A percentile compares a stretch with the other conserved stretches of the same genome.
These are phyloP conservation scores for Tuber microsphaerosporum DNA, from an alignment of 495 filamentous ascomycete species.

Conservation along the genomic window DNA sequence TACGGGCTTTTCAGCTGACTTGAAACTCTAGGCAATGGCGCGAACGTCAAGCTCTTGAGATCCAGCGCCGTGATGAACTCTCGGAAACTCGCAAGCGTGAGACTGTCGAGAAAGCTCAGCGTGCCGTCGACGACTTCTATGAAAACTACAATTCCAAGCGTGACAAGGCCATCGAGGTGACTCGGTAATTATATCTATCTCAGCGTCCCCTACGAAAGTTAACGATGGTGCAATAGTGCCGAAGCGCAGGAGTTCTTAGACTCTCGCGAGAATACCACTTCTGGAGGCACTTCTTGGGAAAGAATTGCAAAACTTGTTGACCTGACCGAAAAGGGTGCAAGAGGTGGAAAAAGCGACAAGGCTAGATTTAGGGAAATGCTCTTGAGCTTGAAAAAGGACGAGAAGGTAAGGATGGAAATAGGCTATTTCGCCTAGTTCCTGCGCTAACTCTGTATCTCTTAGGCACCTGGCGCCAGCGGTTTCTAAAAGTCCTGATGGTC, in stretches of 20 bases:
- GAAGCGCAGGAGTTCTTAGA: slow-evolving; percentile 94
- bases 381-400: slow-evolving; percentile 80
- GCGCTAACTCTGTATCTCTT: slow-evolving; percentile 10
- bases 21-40: slow-evolving; percentile 64
- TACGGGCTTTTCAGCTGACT: slow-evolving; percentile 12
- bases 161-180: slow-evolving; percentile 79
- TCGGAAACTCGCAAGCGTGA: slow-evolving; percentile 73
- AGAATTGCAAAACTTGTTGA: slow-evolving; percentile 95
- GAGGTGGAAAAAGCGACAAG: slow-evolving; percentile 79
- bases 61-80: slow-evolving; percentile 73
- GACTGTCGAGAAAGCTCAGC: slow-evolving; percentile 74
- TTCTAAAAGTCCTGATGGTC: slow-evolving; percentile 17
- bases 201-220: background rate
- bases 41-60: slow-evolving; percentile 81
- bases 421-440: background rate
- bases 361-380: slow-evolving; percentile 90
- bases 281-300: slow-evolving; percentile 96
- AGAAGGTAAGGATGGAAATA: slow-evolving; percentile 53
- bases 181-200: slow-evolving; percentile 45
- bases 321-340: slow-evolving; percentile 83
- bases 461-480: slow-evolving; percentile 40
- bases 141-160: slow-evolving; percentile 97
- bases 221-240: slow-evolving; percentile 41
- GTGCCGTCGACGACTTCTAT: slow-evolving; percentile 97
- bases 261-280: slow-evolving; percentile 79